Conservation (phyloP, 257 asterid species). For the Ligustrum vulgare region DNA sequence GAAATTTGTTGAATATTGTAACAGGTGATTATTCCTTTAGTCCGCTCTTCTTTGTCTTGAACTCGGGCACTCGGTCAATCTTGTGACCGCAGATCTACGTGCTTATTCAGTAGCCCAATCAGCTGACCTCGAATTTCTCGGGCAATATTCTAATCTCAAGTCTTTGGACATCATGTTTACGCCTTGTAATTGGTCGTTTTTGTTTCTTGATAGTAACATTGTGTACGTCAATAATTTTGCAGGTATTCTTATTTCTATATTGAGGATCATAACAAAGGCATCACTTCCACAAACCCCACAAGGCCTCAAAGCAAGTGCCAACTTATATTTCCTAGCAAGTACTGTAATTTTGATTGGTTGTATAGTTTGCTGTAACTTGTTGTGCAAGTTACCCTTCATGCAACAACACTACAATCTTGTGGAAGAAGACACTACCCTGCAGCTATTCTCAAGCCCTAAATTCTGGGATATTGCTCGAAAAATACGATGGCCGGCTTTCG, state of each 20-base stretch:
- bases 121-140: neutral
- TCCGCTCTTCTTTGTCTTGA: neutral
- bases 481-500: slow-evolving; percentile 60
- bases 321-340: slow-evolving; percentile 59
- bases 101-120: neutral
- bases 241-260: slow-evolving; percentile 61
- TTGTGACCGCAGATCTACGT: neutral
- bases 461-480: slow-evolving; percentile 36
- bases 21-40: neutral
- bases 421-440: slow-evolving; percentile 9
- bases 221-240: slow-evolving; percentile 1
- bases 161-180: neutral
- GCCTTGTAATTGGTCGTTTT: neutral
- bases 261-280: slow-evolving; percentile 71
- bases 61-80: neutral
- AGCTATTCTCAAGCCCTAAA: slow-evolving; percentile 21
- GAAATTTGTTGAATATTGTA: neutral
- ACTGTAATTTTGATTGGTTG: slow-evolving; percentile 42
- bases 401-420: slow-evolving; percentile 35
- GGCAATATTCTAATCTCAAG: neutral
- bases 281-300: slow-evolving; percentile 67
- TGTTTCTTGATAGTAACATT: neutral
- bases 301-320: slow-evolving; percentile 70
- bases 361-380: slow-evolving; percentile 57
- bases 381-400: slow-evolving; percentile 55